These are phyloP conservation scores for Alternaria infectoria DNA, from an alignment of 2,329 filamentous ascomycete species.

Conservation along the genomic window DNA sequence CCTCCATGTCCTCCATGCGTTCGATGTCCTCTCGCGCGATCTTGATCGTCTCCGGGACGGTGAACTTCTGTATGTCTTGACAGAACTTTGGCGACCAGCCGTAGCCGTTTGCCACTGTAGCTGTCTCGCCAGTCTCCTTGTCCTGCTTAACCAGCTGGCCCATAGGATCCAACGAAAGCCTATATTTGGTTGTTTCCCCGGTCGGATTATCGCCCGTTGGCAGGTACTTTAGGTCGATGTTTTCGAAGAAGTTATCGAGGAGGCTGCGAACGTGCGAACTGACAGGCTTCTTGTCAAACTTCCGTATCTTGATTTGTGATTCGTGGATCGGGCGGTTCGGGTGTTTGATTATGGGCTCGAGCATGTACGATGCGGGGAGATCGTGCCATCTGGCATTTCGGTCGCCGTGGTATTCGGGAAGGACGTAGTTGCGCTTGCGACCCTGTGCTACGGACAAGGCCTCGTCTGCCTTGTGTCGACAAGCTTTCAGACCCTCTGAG, in stretches of 20 bases:
- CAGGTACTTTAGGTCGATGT: conserved; percentile 57
- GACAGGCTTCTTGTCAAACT: conserved; percentile 72
- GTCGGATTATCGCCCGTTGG: conserved; percentile 51
- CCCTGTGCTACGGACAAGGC: conserved; percentile 43
- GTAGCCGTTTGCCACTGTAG: conserved; percentile 78
- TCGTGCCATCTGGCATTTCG: conserved; percentile 77
- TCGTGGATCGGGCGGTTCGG: conserved; percentile 76
- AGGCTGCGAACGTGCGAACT: conserved; percentile 73
- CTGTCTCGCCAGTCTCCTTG: conserved; percentile 68
- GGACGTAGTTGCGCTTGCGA: conserved; percentile 67
- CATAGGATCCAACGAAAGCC: conserved; percentile 66
- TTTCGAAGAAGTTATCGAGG: conserved; percentile 71
- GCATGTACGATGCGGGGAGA: conserved; percentile 79
- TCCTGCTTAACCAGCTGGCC: conserved; percentile 72
- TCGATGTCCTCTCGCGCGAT: conserved; percentile 27
- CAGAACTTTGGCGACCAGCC: conserved; percentile 86
- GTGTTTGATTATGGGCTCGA: conserved; percentile 78
- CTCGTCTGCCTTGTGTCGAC: conserved; percentile 65
- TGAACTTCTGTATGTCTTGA: conserved; percentile 72
- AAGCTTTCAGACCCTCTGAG: conserved; percentile 59
- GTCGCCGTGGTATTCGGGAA: conserved; percentile 82
- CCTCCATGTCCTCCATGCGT: conserved; percentile 21
- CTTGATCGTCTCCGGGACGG: conserved; percentile 29
- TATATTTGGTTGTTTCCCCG: conserved; percentile 54
- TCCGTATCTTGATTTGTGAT: conserved; percentile 64